Conservation (phyloP, 2,329 filamentous ascomycete genomes). For the Fusarium anguioides region DNA sequence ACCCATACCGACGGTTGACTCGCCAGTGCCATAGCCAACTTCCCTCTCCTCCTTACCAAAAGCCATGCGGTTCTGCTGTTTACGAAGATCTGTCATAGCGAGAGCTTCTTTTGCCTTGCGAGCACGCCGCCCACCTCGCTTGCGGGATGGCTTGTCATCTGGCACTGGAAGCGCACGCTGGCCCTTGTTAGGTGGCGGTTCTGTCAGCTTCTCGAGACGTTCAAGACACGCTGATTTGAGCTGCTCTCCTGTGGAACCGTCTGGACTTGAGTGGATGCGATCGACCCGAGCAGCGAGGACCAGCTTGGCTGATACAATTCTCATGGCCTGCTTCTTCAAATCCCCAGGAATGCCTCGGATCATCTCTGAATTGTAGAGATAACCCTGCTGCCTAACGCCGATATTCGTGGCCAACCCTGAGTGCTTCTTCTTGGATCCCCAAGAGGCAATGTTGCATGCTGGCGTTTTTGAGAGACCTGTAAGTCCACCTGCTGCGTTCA, state of each 20-base stretch:
- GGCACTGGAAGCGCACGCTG: constrained; percentile 87
- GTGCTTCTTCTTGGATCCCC: constrained; percentile 89
- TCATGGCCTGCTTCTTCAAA: constrained; percentile 91
- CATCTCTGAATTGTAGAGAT: constrained; percentile 90
- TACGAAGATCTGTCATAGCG: constrained; percentile 95
- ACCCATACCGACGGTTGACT: constrained; percentile 86
- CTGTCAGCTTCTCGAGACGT: constrained; percentile 90
- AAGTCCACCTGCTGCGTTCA: constrained; percentile 91
- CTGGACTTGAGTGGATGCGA: constrained; percentile 80
- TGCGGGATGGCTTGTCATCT: constrained; percentile 93
- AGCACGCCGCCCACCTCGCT: constrained; percentile 89
- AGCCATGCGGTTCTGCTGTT: constrained; percentile 94
- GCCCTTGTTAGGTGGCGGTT: constrained; percentile 90
- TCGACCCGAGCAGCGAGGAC: constrained; percentile 94
- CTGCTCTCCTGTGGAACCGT: constrained; percentile 85
- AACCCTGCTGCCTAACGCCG: constrained; percentile 90
- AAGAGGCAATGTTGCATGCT: constrained; percentile 89
- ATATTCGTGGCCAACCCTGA: constrained; percentile 93
- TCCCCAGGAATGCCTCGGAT: constrained; percentile 87
- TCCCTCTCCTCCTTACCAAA: constrained; percentile 97
- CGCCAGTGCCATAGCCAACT: constrained; percentile 87
- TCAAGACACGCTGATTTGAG: constrained; percentile 85
- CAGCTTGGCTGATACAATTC: constrained; percentile 92
- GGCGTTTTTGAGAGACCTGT: constrained; percentile 91
- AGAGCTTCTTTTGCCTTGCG: constrained; percentile 96